Base-by-base conservation (phyloP, 768 basidiomycete species). In the Peribolospora kevripleyi region DNA sequence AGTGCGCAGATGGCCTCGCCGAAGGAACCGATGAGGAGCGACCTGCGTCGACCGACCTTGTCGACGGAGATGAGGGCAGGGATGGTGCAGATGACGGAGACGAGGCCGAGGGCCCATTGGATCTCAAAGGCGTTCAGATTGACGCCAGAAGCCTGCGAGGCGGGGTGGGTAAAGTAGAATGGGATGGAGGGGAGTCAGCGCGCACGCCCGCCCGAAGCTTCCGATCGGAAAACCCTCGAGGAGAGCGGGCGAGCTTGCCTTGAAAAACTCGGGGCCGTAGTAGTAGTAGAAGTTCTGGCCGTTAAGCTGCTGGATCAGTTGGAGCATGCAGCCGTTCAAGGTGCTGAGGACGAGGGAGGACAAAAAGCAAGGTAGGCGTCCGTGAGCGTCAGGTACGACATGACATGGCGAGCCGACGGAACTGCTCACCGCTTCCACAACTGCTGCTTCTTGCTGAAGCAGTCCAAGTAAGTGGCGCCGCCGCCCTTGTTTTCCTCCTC, bases 81-180 rank as follows among this genome's bases (percentile, higher is more conserved):
- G 51, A 84, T 60, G 7, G 81, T 81, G 36, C 77, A 80, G 36
- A 71, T 74, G 7, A 84, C 76, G 1, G 81, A 81, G 7, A 84
- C 80, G 0, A 69, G 81, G n/a, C 80, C 81, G 36, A 83, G 70
- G 55, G 82, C 78, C 7, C 75, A 73, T 62, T 82, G 82, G 59
- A 83, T 81, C n/a, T 77, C 72, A 68, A 80, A 83, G 0, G 82
- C 75, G 5, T 71, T 73, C 54, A 83, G 68, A n/a, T 74, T 76
- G 50, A 79, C 80, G 48, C 80, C 78, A 13, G 80, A 78, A 57
- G 74, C 78, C 66, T 80, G 68, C 71, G 84, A 86, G 72, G 84
- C 84, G 0, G 78, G 80, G 56, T 82, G 79, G 13, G 81, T 80
- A 61, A 81, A 82, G 65, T 82, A 82, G 63, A 82, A 80, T 48